Base-by-base conservation (phyloP, 306 rosid species). In the Lupinus albus region DNA sequence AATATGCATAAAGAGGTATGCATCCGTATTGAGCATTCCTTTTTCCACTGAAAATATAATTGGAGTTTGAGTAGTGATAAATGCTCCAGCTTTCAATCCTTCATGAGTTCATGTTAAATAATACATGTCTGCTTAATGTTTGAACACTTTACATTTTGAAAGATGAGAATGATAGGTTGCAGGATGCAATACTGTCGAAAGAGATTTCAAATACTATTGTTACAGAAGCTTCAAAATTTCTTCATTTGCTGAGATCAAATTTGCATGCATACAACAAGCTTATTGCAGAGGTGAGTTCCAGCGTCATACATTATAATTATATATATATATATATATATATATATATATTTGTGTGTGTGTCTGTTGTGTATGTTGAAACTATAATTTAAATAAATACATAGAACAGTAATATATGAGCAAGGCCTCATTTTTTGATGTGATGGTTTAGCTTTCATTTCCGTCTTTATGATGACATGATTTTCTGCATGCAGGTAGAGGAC, bases 401-500 rank as follows among this genome's bases (percentile, higher is more conserved):
- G 47, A 38, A 46, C 50, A 25, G 47, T 18, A 50, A 42, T 64
- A 6, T 38, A 71, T n/a, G 11, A 55, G 30, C 21, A 61, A 46
- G 65, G 16, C 72, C 25, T 32, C 36, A 39, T 46, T 30, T 56
- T 76, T 38, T 30, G 59, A 67, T 66, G 53, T 11, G 49, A 39
- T 15, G 30, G 9, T 63, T 45, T 72, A 54, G 67, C 71, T 53
- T 73, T 12, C 64, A 41, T 65, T 69, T 58, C 17, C 51, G 54
- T 72, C 18, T 30, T 46, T 42, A 53, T 64, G 56, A 73, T 73
- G 60, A 50, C 48, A 53, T 64, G 56, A 73, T 73, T 52, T 60
- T 59, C 35, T 70, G 70, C 68, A 64, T 69, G 84, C 83, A 91
- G 97, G 96, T 72, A 35, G 95, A 91, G 83, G 97, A 91, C 83